A percentile compares a stretch with the other conserved stretches of the same genome.
Evolutionary conservation across 2,329 filamentous ascomycete genomes (phyloP).

Genomic region (Paraphoma sp.): DNA sequence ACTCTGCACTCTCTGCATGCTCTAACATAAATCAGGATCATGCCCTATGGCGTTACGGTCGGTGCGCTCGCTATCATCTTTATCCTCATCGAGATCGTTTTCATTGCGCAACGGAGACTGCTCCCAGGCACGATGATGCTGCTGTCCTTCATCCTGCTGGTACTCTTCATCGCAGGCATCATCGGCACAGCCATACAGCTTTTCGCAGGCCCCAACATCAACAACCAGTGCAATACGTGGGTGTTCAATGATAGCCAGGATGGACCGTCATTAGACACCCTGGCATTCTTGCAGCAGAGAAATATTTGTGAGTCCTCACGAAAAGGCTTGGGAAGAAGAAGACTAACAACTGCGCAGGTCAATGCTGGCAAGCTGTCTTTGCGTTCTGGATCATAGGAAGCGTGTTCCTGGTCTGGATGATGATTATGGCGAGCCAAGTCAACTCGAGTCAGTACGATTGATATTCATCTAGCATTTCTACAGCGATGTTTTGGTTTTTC

Average conservation of each 20-base stretch:
- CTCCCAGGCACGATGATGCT: conserved; percentile 66
- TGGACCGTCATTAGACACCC: conserved; percentile 61
- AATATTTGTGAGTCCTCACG: conserved; percentile 61
- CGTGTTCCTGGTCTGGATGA: conserved; percentile 72
- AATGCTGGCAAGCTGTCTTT: conserved; percentile 69
- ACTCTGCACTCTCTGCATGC: too few species aligned
- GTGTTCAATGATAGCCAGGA: conserved; percentile 55
- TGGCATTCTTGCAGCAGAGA: conserved; percentile 68
- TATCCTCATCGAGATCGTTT: conserved; percentile 64
- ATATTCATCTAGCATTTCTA: conserved; percentile 1
- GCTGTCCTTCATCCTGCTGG: conserved; percentile 66
- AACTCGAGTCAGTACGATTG: conserved; percentile 51
- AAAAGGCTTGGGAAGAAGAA: background rate
- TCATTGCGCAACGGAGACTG: conserved; percentile 62
- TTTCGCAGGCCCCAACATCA: conserved; percentile 65
- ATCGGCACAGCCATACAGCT: conserved; percentile 69
- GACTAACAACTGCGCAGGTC: conserved; percentile 49
- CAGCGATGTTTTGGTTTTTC: background rate
- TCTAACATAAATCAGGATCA: conserved; percentile 57
- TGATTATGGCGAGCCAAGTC: conserved; percentile 66
- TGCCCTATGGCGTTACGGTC: conserved; percentile 68
- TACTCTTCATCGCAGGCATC: conserved; percentile 67
- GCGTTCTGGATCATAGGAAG: conserved; percentile 68
- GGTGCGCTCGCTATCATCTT: conserved; percentile 64
- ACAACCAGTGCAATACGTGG: conserved; percentile 65